phyloP scores from a whole-genome alignment of 805 yeast species.

The Limtongozyma cylindracea region DNA sequence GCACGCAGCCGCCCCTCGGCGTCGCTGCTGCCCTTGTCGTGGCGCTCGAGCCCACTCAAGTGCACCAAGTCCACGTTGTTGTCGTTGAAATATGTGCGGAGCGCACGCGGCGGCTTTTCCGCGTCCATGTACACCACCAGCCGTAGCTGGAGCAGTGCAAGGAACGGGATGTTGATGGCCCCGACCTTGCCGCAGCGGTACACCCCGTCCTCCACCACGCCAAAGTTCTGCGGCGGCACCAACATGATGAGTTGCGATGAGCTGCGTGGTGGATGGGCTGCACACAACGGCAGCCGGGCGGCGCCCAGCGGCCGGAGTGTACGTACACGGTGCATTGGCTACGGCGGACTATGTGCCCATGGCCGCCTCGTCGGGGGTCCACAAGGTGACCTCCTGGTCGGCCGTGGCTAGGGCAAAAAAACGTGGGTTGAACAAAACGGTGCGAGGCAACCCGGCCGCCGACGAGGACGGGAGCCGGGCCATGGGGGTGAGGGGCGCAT shows the following conservation, averaged over 20 bases:
- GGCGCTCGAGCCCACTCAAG: no score
- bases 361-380: neutral
- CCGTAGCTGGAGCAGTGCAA: slow-evolving; percentile 44
- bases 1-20: no score
- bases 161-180: slow-evolving; percentile 50
- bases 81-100: slow-evolving; percentile 37
- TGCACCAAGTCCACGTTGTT: slow-evolving; percentile 25
- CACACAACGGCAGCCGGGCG: neutral
- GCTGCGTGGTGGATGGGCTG: no score
- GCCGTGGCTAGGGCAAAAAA: neutral
- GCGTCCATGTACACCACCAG: slow-evolving; percentile 60
- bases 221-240: slow-evolving; percentile 84
- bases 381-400: neutral
- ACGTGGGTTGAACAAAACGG: neutral
- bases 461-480: slow-evolving; percentile 2
- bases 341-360: neutral
- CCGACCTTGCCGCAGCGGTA: slow-evolving; percentile 62
- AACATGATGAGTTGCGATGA: slow-evolving; percentile 30
- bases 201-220: slow-evolving; percentile 71
- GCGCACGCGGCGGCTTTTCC: slow-evolving; percentile 56
- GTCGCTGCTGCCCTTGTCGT: slow-evolving; percentile 10
- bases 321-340: neutral
- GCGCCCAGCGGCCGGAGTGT: neutral
- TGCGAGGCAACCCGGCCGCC: neutral
- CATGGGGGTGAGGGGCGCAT: neutral